These are phyloP conservation scores for Verticillium zaregamsianum DNA, from an alignment of 2,329 filamentous ascomycete genomes.

Conservation along the genomic window DNA sequence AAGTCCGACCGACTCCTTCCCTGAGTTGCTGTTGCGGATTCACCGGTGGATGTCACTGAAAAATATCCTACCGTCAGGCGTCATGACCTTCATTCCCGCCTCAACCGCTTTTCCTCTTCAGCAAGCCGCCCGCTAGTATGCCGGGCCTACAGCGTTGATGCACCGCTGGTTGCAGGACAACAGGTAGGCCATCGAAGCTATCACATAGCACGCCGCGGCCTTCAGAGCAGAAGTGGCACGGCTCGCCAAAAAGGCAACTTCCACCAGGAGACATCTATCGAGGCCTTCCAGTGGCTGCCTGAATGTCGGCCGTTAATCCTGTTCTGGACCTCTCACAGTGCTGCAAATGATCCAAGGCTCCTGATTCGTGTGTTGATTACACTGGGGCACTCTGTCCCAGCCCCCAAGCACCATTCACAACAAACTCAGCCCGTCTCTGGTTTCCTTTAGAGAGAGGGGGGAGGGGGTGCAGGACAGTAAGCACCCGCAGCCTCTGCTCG, in stretches of 20 bases:
- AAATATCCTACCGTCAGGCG: too few relatives aligned
- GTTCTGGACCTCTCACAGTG: neutral
- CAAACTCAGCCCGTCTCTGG: neutral
- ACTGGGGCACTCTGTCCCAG: neutral
- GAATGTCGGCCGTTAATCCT: neutral
- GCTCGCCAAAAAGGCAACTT: neutral
- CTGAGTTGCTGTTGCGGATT: too few relatives aligned
- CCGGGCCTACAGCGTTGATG: too few relatives aligned
- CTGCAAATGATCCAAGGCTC: neutral
- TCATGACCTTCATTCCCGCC: too few relatives aligned
- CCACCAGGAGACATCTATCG: neutral
- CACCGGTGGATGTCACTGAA: too few relatives aligned
- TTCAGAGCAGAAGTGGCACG: neutral
- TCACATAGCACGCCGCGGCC: neutral
- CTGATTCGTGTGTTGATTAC: neutral
- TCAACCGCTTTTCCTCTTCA: too few relatives aligned
- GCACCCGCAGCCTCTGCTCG: neutral
- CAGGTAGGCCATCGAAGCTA: neutral
- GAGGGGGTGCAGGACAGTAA: too few relatives aligned
- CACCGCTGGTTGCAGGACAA: too few relatives aligned
- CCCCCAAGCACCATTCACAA: neutral
- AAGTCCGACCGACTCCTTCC: too few relatives aligned
- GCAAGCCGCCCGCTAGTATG: too few relatives aligned
- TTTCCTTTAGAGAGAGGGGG: neutral
- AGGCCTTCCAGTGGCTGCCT: neutral